phyloP scores from a whole-genome alignment of 176 grass and related monocot genomes.

The Otatea glauca region DNA sequence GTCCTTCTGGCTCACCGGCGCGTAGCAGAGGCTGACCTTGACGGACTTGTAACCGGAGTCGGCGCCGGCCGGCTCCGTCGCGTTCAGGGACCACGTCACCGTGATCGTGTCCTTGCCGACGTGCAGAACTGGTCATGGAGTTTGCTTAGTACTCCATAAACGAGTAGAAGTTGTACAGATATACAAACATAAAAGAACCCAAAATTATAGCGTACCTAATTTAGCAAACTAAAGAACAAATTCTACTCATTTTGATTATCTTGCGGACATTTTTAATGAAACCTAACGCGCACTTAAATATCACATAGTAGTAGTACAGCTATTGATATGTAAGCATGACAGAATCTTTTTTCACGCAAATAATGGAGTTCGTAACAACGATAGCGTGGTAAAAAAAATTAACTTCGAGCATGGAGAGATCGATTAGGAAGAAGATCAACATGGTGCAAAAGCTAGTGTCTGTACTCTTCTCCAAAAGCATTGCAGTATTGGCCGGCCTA shows the following conservation, averaged over 20 bases:
- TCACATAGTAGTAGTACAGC: background rate
- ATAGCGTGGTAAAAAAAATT: background rate
- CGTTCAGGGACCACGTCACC: conserved; percentile 60
- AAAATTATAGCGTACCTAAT: background rate
- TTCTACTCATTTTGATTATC: background rate
- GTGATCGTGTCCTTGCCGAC: conserved; percentile 63
- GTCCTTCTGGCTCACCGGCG: conserved; percentile 73
- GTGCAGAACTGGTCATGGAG: conserved; percentile 50
- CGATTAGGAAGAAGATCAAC: too few species aligned
- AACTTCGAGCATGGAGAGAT: background rate
- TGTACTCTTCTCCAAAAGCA: background rate
- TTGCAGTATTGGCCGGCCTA: conserved; percentile 14
- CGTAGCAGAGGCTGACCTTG: conserved; percentile 80
- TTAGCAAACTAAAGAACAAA: background rate
- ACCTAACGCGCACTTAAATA: background rate
- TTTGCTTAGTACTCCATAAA: background rate
- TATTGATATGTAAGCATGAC: too few species aligned
- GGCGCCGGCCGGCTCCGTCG: conserved; percentile 19
- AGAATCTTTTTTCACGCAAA: background rate
- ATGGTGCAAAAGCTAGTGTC: background rate
- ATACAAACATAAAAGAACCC: background rate
- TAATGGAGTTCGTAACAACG: background rate
- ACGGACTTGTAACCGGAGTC: conserved; percentile 58
- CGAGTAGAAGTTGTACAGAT: background rate
- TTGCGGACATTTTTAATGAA: too few species aligned